Evolutionary conservation across 495 filamentous ascomycete species (phyloP), one percentile per base, ranked within the genome.

Genomic region (Sporormia fimetaria): DNA sequence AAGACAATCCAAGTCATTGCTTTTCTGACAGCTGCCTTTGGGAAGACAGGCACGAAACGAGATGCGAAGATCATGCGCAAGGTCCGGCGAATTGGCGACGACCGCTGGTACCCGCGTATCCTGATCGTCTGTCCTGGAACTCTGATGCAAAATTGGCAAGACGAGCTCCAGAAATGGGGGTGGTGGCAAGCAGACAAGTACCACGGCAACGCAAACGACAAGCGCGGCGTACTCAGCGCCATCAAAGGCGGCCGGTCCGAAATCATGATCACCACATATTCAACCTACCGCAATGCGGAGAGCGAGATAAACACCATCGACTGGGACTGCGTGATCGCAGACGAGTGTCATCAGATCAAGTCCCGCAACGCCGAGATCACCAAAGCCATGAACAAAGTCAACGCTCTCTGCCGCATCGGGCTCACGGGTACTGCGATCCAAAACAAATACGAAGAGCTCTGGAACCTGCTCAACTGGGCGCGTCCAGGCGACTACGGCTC

Each of bases 1-100:
- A 98, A 98, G 60, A 98, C 90, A 0, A 83, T 98, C 10, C 90
- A 98, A 61, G 86, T 98, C 20, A 92, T 90, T 44, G 84, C 88
- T 0, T 98, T 96, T 51, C 68, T 98, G 23, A 87, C 85, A 0
- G 87, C 78, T 6, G 86, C 85, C 4, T 98, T 94, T 57, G 92
- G 88, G 0, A 96, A 96, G 62, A 94, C 85, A 4, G 92, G 77
- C 2, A 88, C 94, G 50, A 81, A 88, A 59, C 67, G 87, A 31
- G 90, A 98, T 54, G 67, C 59, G 2, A 94, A 94, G 53, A 66
- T 84, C 22, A 94, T 96, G 92, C 73, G 90, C 22, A 94, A 94
- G 59, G 80, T 92, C 60, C 71, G 86, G 20, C 67, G 74, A 40
- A 34, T 47, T 3, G 64, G 64, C 2, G 58, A 64, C 14, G 42